Evolutionary conservation across 75 land plant species (phyloP).

Genomic region (Sequoia sempervirens): DNA sequence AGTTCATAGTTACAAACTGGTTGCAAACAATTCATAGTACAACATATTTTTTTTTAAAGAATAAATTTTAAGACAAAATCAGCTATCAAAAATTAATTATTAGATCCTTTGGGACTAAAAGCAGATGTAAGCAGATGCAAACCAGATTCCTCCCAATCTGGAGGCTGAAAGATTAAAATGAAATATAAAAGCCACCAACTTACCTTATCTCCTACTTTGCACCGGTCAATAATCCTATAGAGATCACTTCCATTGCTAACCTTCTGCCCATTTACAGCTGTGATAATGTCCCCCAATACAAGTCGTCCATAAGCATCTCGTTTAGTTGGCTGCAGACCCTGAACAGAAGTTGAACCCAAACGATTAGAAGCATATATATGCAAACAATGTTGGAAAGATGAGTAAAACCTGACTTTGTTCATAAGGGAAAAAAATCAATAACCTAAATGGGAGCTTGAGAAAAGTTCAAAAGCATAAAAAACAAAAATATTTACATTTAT

Average conservation of each 20-base stretch:
- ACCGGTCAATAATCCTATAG: constrained; percentile 43
- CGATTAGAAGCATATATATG: neutral
- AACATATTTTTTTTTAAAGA: neutral
- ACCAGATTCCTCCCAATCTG: neutral
- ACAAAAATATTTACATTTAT: neutral
- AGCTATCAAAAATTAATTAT: neutral
- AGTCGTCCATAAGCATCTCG: constrained; percentile 49
- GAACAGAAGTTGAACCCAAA: neutral
- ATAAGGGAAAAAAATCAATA: neutral
- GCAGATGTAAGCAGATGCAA: neutral
- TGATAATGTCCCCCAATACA: constrained; percentile 47
- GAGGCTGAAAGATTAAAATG: neutral
- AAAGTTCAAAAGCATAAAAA: neutral
- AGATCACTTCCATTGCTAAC: constrained; percentile 49
- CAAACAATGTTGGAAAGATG: neutral
- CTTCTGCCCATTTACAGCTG: constrained; percentile 41
- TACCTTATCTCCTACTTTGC: constrained; percentile 53
- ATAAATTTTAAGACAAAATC: neutral
- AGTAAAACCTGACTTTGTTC: neutral
- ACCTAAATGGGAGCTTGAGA: neutral
- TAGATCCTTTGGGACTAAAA: neutral
- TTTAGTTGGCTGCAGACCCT: constrained; percentile 46
- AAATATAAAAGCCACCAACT: neutral
- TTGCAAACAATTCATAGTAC: neutral
- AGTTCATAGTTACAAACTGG: neutral